Conservation (phyloP, 1,284 basidiomycete genomes). For the Moesziomyces globuligerus region DNA sequence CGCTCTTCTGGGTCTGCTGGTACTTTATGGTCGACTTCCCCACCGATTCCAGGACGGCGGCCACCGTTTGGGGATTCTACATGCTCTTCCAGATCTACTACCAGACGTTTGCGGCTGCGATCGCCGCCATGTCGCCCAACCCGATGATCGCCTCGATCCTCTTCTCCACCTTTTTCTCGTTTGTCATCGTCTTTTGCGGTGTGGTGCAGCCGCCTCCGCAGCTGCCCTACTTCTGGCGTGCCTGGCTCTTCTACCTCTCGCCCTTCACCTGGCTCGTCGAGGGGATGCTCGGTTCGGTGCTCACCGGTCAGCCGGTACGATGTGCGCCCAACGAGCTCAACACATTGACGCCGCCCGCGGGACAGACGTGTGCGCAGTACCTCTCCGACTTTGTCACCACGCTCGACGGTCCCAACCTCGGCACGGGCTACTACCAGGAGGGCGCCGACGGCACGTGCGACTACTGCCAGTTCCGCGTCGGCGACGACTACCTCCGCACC, state of each 20-base stretch:
- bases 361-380: slow-evolving; percentile 69
- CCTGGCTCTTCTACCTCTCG: slow-evolving; percentile 72
- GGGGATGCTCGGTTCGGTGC: slow-evolving; percentile 67
- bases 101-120: slow-evolving; percentile 74
- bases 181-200: slow-evolving; percentile 75
- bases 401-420: slow-evolving; percentile 27
- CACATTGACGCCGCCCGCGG: slow-evolving; percentile 66
- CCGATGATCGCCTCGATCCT: slow-evolving; percentile 76
- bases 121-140: slow-evolving; percentile 76
- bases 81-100: slow-evolving; percentile 69
- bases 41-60: slow-evolving; percentile 31
- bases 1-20: slow-evolving; percentile 60
- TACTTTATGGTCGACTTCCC: slow-evolving; percentile 56
- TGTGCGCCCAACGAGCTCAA: slow-evolving; percentile 69
- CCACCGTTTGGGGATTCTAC: slow-evolving; percentile 47
- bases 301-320: slow-evolving; percentile 67
- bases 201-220: slow-evolving; percentile 59
- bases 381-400: slow-evolving; percentile 65
- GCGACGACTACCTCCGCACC: slow-evolving; percentile 70
- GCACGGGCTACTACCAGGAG: slow-evolving; percentile 49
- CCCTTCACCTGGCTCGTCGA: slow-evolving; percentile 75
- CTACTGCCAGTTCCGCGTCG: slow-evolving; percentile 72
- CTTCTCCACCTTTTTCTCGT: slow-evolving; percentile 75
- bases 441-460: slow-evolving; percentile 66
- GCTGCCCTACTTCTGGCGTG: slow-evolving; percentile 53